phyloP scores from a whole-genome alignment of 495 filamentous ascomycete genomes.

The Podospora appendiculata region DNA sequence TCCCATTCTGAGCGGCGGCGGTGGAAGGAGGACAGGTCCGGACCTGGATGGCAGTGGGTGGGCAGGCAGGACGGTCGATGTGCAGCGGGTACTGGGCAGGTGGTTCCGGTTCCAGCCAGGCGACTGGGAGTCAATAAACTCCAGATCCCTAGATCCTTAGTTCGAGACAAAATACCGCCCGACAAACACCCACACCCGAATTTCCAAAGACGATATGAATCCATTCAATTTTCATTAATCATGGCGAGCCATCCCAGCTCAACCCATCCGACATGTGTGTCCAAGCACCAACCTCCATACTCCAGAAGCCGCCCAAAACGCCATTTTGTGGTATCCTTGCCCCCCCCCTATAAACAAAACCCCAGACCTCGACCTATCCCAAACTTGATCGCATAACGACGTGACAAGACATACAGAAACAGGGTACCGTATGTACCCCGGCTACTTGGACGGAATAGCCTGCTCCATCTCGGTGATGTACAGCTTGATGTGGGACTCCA shows the following conservation, averaged over 20 bases:
- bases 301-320: conserved; percentile 9
- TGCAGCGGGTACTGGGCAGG: conserved; percentile 54
- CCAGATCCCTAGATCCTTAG: no score
- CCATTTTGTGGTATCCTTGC: conserved; percentile 17
- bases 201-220: neutral
- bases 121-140: conserved; percentile 16
- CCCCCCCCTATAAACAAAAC: conserved; percentile 1
- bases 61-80: conserved; percentile 60
- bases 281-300: no score
- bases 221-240: no score
- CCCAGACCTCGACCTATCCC: neutral
- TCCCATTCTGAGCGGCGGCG: conserved; percentile 55
- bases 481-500: conserved; percentile 92
- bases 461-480: conserved; percentile 99
- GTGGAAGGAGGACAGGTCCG: conserved; percentile 27
- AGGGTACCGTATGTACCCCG: neutral
- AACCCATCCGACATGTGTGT: no score
- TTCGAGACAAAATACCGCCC: neutral
- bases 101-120: conserved; percentile 61
- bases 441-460: conserved; percentile 42
- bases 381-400: conserved; percentile 8
- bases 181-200: neutral
- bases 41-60: conserved; percentile 48
- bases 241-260: no score
- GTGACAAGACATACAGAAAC: neutral